Evolutionary conservation across 2,329 filamentous ascomycete species (phyloP), one percentile per base, ranked within the genome.

Genomic region (Diplocarpon mali): DNA sequence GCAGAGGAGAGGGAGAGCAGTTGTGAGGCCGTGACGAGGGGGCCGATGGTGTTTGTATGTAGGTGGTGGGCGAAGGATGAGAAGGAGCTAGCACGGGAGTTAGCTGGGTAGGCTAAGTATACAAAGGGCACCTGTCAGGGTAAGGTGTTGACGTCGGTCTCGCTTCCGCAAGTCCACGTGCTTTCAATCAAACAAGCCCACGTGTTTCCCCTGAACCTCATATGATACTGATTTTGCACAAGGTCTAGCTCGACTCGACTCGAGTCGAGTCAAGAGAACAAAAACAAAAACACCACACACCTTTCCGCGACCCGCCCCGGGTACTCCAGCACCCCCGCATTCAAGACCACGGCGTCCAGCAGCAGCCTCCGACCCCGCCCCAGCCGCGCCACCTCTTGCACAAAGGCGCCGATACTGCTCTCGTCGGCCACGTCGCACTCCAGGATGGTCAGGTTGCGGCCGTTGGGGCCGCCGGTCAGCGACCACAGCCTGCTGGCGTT

Each of bases 1-100:
- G 46, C 42, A 12, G 44, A 45, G 2, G 50, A 51, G 38, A 56
- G 47, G 42, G 68, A 60, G 0, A 77, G 64, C 3, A 77, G 62
- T 43, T 68, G 67, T 47, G 75, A 71, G 2, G 73, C 73, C 31
- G 67, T 67, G 46, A 76, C 68, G 47, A 77, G 71, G n/a, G 74
- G 74, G 0, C 74, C 73, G 44, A 78, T 72, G 13, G 72, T 73
- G 57, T 77, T 77, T 34, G 72, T 76, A 43, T 73, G 67, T 4
- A 77, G 63, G 52, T 77, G 73, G 48, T 71, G 67, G 10, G 69
- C 65, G 48, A 77, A 76, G 35, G 70, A 65, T 28, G 68, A 61
- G 56, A 72, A 76, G 6, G 71, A 69, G 41, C 71, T 74, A 38
- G 24, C 9, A 41, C 12, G 11, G 20, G 12, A 12, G n/a, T 37